phyloP scores from a whole-genome alignment of 1,284 basidiomycete genomes.

The Microbotryum intermedium region DNA sequence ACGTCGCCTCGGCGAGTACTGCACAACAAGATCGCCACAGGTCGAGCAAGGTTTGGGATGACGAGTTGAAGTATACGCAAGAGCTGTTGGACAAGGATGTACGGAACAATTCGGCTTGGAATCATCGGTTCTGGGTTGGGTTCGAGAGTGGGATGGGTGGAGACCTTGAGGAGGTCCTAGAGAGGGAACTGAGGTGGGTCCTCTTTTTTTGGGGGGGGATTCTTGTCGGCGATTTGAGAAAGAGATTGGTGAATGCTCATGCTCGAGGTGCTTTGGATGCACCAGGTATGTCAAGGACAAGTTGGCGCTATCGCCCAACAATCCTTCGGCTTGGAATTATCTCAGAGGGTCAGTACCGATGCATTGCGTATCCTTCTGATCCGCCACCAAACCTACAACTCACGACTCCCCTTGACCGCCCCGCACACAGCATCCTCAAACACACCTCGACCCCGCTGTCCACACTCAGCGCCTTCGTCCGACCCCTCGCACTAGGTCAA shows the following conservation, averaged over 20 bases:
- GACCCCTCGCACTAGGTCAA: slow-evolving; percentile 39
- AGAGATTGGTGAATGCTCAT: no score
- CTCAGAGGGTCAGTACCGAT: slow-evolving; percentile 52
- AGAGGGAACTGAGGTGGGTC: slow-evolving; percentile 63
- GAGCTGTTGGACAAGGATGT: slow-evolving; percentile 66
- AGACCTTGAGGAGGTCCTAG: slow-evolving; percentile 51
- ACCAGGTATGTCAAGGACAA: slow-evolving; percentile 55
- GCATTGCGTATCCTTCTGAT: neutral
- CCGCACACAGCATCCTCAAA: slow-evolving; percentile 48
- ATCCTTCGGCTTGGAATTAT: slow-evolving; percentile 90
- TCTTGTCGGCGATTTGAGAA: slow-evolving; percentile 27
- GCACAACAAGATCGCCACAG: slow-evolving; percentile 39
- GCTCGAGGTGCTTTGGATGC: no score
- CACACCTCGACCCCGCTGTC: slow-evolving; percentile 53
- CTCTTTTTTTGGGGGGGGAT: slow-evolving; percentile 14
- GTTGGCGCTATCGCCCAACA: slow-evolving; percentile 80
- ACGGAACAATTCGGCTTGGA: slow-evolving; percentile 96
- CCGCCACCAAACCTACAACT: neutral
- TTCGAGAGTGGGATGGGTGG: slow-evolving; percentile 56
- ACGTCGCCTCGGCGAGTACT: neutral
- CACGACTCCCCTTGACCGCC: neutral
- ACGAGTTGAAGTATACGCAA: slow-evolving; percentile 70
- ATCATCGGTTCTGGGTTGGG: slow-evolving; percentile 90
- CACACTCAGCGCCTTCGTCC: slow-evolving; percentile 52
- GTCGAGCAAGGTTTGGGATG: slow-evolving; percentile 60